These are phyloP conservation scores for Cryphonectria nitschkei DNA, from an alignment of 2,329 filamentous ascomycete genomes.

Conservation along the genomic window DNA sequence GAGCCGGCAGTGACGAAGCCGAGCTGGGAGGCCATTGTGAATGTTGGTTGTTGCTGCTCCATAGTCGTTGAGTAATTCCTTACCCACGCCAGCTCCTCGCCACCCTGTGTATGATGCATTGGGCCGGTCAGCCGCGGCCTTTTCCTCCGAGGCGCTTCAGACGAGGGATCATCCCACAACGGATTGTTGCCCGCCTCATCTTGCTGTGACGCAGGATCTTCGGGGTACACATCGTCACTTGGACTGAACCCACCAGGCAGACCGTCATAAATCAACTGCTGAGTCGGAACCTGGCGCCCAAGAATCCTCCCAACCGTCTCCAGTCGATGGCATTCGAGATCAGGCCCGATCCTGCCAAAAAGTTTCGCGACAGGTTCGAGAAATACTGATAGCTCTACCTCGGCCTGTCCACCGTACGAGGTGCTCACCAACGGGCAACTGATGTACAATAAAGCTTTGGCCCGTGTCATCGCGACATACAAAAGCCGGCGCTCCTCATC, in stretches of 20 bases:
- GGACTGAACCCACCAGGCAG: constrained; percentile 57
- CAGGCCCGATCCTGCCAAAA: constrained; percentile 68
- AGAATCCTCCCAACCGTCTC: constrained; percentile 74
- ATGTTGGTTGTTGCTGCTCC: constrained; percentile 57
- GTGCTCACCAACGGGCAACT: constrained; percentile 76
- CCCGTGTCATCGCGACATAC: constrained; percentile 96
- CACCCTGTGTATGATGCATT: constrained; percentile 36
- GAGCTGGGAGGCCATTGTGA: constrained; percentile 60
- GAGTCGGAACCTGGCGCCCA: constrained; percentile 60
- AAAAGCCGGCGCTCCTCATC: constrained; percentile 87
- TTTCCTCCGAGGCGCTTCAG: constrained; percentile 35
- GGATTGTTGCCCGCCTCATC: not conserved
- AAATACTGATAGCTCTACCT: constrained; percentile 73
- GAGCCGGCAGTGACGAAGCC: constrained; percentile 67
- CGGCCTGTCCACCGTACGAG: constrained; percentile 53
- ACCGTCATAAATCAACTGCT: constrained; percentile 56
- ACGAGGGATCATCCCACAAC: constrained; percentile 41
- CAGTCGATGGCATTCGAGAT: constrained; percentile 65
- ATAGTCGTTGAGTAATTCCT: constrained; percentile 63
- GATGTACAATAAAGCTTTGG: constrained; percentile 82
- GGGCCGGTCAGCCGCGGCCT: constrained; percentile 35
- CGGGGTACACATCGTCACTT: constrained; percentile 71
- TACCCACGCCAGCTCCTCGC: constrained; percentile 42
- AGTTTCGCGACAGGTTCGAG: constrained; percentile 59
- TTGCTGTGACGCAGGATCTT: constrained; percentile 52